Conservation (phyloP, 306 rosid species). For the Trifolium repens region DNA sequence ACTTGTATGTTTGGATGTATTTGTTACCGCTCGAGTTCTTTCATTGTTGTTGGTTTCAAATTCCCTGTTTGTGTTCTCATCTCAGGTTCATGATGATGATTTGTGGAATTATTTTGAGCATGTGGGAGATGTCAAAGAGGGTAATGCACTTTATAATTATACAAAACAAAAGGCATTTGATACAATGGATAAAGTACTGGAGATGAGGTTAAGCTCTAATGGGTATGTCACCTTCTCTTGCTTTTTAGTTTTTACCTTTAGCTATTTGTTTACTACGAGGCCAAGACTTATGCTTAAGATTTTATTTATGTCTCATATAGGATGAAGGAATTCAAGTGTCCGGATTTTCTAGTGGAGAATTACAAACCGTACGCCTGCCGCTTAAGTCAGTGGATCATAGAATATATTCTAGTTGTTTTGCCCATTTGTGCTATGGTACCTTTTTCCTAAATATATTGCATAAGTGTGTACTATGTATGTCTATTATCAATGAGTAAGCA, state of each 20-base stretch:
- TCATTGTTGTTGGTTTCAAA: slow-evolving; percentile 27
- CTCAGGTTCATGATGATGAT: slow-evolving; percentile 68
- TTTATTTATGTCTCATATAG: slow-evolving; percentile 46
- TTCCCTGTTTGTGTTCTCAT: slow-evolving; percentile 30
- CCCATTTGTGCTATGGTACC: slow-evolving; percentile 72
- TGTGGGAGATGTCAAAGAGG: slow-evolving; percentile 46
- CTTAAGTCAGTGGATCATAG: slow-evolving; percentile 66
- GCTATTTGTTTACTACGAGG: background rate
- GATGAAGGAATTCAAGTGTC: slow-evolving; percentile 83
- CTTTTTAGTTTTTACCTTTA: slow-evolving; percentile 28
- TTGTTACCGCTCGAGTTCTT: slow-evolving; percentile 22
- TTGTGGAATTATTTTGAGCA: slow-evolving; percentile 60
- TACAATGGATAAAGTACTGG: slow-evolving; percentile 56
- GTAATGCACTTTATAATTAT: slow-evolving; percentile 50
- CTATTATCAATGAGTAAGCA: slow-evolving; percentile 43
- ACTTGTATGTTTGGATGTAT: background rate
- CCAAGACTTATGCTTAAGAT: background rate
- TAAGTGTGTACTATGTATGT: slow-evolving; percentile 34
- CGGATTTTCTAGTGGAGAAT: slow-evolving; percentile 62
- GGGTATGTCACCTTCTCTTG: slow-evolving; percentile 60
- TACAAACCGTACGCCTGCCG: slow-evolving; percentile 73
- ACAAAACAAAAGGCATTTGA: slow-evolving; percentile 67
- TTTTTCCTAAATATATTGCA: slow-evolving; percentile 32
- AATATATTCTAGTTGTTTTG: slow-evolving; percentile 54
- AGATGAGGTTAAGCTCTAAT: slow-evolving; percentile 55